These are phyloP conservation scores for Myrica gale DNA, from an alignment of 306 rosid genomes.

Conservation along the genomic window DNA sequence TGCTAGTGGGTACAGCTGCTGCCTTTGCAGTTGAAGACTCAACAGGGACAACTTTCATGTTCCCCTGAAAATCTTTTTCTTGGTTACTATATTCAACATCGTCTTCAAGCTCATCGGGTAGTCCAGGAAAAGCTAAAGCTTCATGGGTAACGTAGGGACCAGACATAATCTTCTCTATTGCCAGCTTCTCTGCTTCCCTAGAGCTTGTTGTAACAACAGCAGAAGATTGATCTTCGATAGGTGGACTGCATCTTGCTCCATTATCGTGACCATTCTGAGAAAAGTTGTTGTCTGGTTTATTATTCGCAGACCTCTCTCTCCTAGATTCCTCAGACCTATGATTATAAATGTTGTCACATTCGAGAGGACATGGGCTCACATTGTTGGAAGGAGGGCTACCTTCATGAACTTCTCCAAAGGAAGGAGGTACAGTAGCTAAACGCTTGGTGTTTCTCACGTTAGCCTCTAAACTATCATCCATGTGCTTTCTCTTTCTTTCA, in stretches of 20 bases:
- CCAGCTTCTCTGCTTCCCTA: slow-evolving; percentile 69
- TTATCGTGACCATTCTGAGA: slow-evolving; percentile 43
- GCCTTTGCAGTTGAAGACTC: slow-evolving; percentile 42
- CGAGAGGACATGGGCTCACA: slow-evolving; percentile 44
- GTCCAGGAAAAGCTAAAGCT: slow-evolving; percentile 47
- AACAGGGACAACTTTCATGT: slow-evolving; percentile 25
- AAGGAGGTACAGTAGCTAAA: slow-evolving; percentile 26
- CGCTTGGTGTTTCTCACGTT: slow-evolving; percentile 41
- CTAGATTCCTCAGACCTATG: slow-evolving; percentile 28
- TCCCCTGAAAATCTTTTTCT: slow-evolving; percentile 41
- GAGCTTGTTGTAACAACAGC: slow-evolving; percentile 42
- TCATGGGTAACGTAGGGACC: slow-evolving; percentile 55
- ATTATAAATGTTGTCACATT: slow-evolving; percentile 41
- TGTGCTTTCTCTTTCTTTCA: slow-evolving; percentile 60
- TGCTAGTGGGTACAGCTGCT: slow-evolving; percentile 31
- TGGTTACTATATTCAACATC: slow-evolving; percentile 43
- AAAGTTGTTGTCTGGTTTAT: slow-evolving; percentile 14
- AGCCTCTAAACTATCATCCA: slow-evolving; percentile 49
- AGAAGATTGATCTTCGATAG: slow-evolving; percentile 18
- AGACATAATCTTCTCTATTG: slow-evolving; percentile 61
- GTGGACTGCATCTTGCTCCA: slow-evolving; percentile 36
- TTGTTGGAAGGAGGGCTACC: slow-evolving; percentile 43
- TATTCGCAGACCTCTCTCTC: slow-evolving; percentile 33
- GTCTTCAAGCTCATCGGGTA: slow-evolving; percentile 80
- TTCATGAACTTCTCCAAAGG: slow-evolving; percentile 42